These are phyloP conservation scores for Cylindricascospora bacillispora DNA, from an alignment of 1,139 yeast species.

Conservation along the genomic window DNA sequence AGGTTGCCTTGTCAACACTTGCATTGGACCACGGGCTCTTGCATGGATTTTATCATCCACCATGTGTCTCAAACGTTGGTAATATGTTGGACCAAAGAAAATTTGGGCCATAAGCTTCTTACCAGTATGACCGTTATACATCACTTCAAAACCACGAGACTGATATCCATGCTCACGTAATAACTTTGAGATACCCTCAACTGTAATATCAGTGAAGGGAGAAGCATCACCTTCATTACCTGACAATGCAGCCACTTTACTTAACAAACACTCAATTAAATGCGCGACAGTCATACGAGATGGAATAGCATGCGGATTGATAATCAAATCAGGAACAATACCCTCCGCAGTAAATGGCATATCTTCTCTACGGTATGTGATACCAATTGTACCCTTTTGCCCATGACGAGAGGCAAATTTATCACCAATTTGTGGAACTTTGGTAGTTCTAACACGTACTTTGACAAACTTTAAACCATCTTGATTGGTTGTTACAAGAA, in stretches of 20 bases:
- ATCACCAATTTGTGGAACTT: conserved; percentile 97
- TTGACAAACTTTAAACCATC: conserved; percentile 96
- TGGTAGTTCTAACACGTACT: conserved; percentile 97
- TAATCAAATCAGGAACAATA: conserved; percentile 89
- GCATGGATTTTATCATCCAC: conserved; percentile 99
- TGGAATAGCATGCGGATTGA: conserved; percentile 99
- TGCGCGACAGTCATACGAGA: conserved; percentile 99
- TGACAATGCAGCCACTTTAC: conserved; percentile 87
- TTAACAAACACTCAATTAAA: conserved; percentile 91
- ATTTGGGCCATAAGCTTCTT: conserved; percentile 95
- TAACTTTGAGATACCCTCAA: conserved; percentile 85
- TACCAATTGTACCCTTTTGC: conserved; percentile 99
- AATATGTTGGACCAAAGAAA: conserved; percentile 97
- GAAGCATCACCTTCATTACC: conserved; percentile 99
- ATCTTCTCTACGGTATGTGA: conserved; percentile 94
- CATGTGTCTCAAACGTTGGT: conserved; percentile 98
- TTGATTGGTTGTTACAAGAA: conserved; percentile 88
- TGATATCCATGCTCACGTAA: conserved; percentile 94
- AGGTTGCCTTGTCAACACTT: conserved; percentile 95
- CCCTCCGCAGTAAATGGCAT: conserved; percentile 99
- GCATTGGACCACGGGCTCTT: conserved; percentile 98
- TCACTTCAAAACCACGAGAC: conserved; percentile 94
- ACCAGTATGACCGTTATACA: conserved; percentile 99
- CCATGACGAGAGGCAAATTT: conserved; percentile 99
- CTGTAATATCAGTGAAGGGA: conserved; percentile 95